phyloP scores from a whole-genome alignment of 1,284 basidiomycete genomes.

The Mycena citricolor region DNA sequence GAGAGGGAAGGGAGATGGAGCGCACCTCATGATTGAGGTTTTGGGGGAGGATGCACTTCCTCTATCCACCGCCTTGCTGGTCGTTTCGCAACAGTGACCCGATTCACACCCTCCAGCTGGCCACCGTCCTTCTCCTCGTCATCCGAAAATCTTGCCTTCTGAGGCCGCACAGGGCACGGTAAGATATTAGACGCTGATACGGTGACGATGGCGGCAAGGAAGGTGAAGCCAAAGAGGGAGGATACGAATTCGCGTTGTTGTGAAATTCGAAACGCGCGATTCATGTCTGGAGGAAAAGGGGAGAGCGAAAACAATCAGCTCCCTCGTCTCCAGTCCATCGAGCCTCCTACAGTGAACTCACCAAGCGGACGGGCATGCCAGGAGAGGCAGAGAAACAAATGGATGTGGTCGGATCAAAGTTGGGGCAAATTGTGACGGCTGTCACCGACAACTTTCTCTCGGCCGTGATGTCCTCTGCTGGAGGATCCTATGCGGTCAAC shows the following conservation, averaged over 20 bases:
- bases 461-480: no score
- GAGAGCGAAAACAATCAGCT: no score
- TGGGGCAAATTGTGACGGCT: no score
- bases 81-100: slow-evolving; percentile 55
- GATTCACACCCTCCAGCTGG: slow-evolving; percentile 28
- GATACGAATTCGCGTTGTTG: slow-evolving; percentile 74
- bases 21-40: slow-evolving; percentile 16
- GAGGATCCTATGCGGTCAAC: slow-evolving; percentile 12
- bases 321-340: no score
- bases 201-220: slow-evolving; percentile 71
- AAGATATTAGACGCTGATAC: slow-evolving; percentile 78
- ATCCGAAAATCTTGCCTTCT: slow-evolving; percentile 57
- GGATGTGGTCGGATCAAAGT: background rate
- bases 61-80: slow-evolving; percentile 76
- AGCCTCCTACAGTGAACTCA: no score
- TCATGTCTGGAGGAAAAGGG: slow-evolving; percentile 26
- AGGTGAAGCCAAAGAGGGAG: slow-evolving; percentile 75
- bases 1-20: no score
- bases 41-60: slow-evolving; percentile 51
- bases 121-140: slow-evolving; percentile 35
- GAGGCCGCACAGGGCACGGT: slow-evolving; percentile 68
- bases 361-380: slow-evolving; percentile 9
- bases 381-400: background rate
- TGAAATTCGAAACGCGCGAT: slow-evolving; percentile 61
- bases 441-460: background rate